Conservation (phyloP, 2,329 filamentous ascomycete genomes). For the Balansia obtecta region DNA sequence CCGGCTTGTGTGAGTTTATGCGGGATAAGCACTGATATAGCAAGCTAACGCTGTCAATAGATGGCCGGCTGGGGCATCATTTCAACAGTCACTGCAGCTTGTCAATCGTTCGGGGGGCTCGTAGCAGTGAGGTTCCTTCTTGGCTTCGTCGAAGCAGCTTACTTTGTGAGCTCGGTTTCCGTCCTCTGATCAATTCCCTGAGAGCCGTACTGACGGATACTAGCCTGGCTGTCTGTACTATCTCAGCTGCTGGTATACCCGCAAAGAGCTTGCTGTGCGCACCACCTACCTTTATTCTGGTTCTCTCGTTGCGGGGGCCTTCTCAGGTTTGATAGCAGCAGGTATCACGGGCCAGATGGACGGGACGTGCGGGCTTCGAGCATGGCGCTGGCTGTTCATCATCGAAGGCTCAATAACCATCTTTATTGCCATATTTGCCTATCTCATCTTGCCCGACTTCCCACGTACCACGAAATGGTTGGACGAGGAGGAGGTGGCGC, state of each 20-base stretch:
- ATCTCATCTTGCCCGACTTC: constrained; percentile 37
- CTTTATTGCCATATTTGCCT: constrained; percentile 41
- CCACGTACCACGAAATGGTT: constrained; percentile 30
- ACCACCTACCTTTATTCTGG: constrained; percentile 57
- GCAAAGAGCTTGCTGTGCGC: constrained; percentile 53
- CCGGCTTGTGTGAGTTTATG: constrained; percentile 24
- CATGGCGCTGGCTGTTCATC: constrained; percentile 45
- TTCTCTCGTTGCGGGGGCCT: constrained; percentile 57
- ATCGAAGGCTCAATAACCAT: constrained; percentile 58
- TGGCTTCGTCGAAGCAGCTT: constrained; percentile 26
- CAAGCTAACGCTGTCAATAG: neutral
- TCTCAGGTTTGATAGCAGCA: constrained; percentile 52
- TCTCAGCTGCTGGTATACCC: constrained; percentile 55
- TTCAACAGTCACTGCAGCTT: constrained; percentile 22
- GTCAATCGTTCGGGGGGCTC: constrained; percentile 19
- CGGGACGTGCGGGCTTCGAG: constrained; percentile 41
- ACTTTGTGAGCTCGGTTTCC: constrained; percentile 22
- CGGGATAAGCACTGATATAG: neutral
- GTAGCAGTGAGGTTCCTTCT: constrained; percentile 26
- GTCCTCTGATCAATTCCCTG: neutral
- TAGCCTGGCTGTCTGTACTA: constrained; percentile 50
- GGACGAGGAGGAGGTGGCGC: constrained; percentile 34
- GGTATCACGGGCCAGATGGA: constrained; percentile 57
- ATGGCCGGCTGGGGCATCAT: constrained; percentile 2
- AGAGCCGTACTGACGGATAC: neutral